Evolutionary conservation across 192 early-diverging fungal species (phyloP), one percentile per base, ranked within the genome.

Genomic region (Linderina pennispora): DNA sequence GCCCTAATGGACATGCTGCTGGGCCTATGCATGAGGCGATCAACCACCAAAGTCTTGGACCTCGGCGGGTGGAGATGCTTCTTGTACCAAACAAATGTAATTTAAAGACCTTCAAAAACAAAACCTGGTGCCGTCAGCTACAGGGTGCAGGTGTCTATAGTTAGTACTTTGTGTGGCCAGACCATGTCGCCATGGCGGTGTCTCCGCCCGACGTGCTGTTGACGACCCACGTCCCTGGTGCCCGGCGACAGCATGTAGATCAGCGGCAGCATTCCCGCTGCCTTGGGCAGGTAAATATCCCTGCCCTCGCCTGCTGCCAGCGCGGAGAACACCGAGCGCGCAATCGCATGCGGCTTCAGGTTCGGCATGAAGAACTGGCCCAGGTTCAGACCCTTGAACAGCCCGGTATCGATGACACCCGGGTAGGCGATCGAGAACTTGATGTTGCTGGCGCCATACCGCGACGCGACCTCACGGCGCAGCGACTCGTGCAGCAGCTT

Each of bases 401-500:
- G 79, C 5, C 75, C 78, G 4, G 88, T 89, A 40, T 76, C 60
- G 25, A 88, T 74, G 15, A 82, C 62, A 8, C 86, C 91, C 1
- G 87, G 85, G 49, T 75, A 81, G 9, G 89, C 77, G 33, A 81
- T 63, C 0, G 80, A 80, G n/a, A 83, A 76, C 24, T 80, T 74
- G 43, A 93, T 69, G 50, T 84, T 72, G 8, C 75, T 77, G 3
- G 60, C 64, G 16, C 64, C 70, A 56, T 82, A 88, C 49, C 80
- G 67, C 35, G 62, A 55, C 15, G 55, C 53, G 16, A 88, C 73
- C 57, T 93, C 91, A 51, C 83, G 81, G 35, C 83, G 82, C 19
- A 93, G 66, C 5, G 78, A 53, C 52, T 93, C 91, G 36, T 78
- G 80, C 36, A 89, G 83, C 6, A 80, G 67, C 40, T 74, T 77